Conservation (phyloP, 352 stramenopile genomes). For the Hyphochytrium catenoides region DNA sequence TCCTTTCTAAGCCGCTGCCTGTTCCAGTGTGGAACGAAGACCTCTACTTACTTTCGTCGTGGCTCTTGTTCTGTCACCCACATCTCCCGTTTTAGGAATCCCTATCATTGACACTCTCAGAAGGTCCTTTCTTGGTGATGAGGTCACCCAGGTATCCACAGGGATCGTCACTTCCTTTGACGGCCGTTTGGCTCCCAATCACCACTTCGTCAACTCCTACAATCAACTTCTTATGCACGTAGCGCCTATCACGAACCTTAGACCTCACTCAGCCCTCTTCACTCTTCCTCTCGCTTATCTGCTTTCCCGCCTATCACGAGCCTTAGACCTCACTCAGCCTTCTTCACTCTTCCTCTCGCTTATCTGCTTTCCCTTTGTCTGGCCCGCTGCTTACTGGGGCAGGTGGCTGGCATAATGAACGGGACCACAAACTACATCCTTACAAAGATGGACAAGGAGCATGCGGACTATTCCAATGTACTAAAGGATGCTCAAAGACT, state of each 20-base stretch:
- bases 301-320: too few relatives aligned
- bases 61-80: too few relatives aligned
- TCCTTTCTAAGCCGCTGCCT: too few relatives aligned
- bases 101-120: slow-evolving; percentile 88
- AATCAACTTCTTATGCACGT: too few relatives aligned
- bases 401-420: slow-evolving; percentile 88
- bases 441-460: slow-evolving; percentile 84
- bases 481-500: slow-evolving; percentile 76
- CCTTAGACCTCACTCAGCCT: too few relatives aligned
- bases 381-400: slow-evolving; percentile 6
- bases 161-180: too few relatives aligned
- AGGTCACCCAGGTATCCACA: slow-evolving; percentile 53
- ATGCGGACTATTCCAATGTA: slow-evolving; percentile 68
- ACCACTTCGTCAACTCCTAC: too few relatives aligned
- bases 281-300: not conserved
- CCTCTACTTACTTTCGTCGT: too few relatives aligned
- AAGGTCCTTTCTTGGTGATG: slow-evolving; percentile 69
- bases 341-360: not conserved
- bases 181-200: too few relatives aligned
- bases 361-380: not conserved
- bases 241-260: too few relatives aligned
- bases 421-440: slow-evolving; percentile 96
- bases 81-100: slow-evolving; percentile 24
- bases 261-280: too few relatives aligned
- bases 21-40: too few relatives aligned